Conservation (phyloP, 257 asterid genomes). For the Salvia hispanica region DNA sequence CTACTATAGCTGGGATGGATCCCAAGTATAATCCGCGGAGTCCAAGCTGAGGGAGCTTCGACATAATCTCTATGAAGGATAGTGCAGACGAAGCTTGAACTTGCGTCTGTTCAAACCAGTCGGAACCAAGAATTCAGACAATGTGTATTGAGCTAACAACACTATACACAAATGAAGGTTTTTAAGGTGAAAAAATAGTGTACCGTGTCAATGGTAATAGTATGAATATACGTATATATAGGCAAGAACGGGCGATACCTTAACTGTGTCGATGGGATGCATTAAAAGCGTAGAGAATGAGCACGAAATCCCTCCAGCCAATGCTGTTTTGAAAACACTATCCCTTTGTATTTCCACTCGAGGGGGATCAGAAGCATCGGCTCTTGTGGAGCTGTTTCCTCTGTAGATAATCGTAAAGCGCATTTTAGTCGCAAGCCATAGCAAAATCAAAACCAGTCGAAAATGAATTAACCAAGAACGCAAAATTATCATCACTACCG, state of each 20-base stretch:
- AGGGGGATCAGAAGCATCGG: conserved; percentile 78
- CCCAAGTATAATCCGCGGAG: conserved; percentile 80
- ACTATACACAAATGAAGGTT: too few relatives aligned
- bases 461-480: neutral
- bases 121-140: conserved; percentile 23
- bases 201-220: too few relatives aligned
- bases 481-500: conserved; percentile 45
- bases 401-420: conserved; percentile 39
- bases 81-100: conserved; percentile 94
- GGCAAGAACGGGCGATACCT: conserved; percentile 42
- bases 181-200: too few relatives aligned
- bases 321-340: conserved; percentile 89
- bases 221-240: too few relatives aligned
- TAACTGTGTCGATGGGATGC: conserved; percentile 89
- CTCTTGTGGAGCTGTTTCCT: conserved; percentile 80
- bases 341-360: conserved; percentile 78
- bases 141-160: too few relatives aligned
- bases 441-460: too few relatives aligned
- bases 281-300: conserved; percentile 85
- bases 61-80: conserved; percentile 67
- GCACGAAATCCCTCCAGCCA: conserved; percentile 96
- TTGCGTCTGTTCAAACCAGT: conserved; percentile 59
- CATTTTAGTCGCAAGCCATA: conserved; percentile 1
- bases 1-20: conserved; percentile 90
- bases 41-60: conserved; percentile 86